These are phyloP conservation scores for Chaetomium fimeti DNA, from an alignment of 495 filamentous ascomycete species.

Conservation along the genomic window DNA sequence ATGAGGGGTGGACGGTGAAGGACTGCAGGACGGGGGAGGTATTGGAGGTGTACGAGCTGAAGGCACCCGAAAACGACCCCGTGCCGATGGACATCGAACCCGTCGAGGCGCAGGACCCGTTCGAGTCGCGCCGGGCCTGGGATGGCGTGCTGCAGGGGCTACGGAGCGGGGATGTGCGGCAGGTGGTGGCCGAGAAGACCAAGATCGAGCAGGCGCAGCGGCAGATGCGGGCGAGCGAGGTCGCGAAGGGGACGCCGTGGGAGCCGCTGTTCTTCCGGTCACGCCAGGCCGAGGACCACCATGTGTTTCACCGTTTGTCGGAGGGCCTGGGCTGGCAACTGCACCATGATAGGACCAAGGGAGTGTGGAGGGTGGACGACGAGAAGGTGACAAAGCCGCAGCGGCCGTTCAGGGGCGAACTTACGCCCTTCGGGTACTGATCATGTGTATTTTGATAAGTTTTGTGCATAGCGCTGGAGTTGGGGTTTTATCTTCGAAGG, in stretches of 20 bases:
- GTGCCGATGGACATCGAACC: slow-evolving; percentile 29
- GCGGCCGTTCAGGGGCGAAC: slow-evolving; percentile 31
- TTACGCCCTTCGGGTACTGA: slow-evolving; percentile 35
- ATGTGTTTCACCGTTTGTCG: slow-evolving; percentile 30
- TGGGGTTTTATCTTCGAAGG: neutral
- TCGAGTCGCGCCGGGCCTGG: slow-evolving; percentile 49
- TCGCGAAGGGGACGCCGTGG: slow-evolving; percentile 54
- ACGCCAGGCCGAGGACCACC: slow-evolving; percentile 25
- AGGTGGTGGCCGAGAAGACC: slow-evolving; percentile 38
- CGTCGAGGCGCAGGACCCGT: slow-evolving; percentile 42
- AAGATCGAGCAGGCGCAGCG: slow-evolving; percentile 46
- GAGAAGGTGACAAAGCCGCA: slow-evolving; percentile 19
- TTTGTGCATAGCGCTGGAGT: slow-evolving; percentile 17
- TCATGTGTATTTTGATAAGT: neutral
- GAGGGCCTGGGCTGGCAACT: slow-evolving; percentile 27
- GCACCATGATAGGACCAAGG: slow-evolving; percentile 36
- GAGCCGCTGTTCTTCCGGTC: slow-evolving; percentile 55
- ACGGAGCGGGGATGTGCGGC: slow-evolving; percentile 39
- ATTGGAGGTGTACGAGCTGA: slow-evolving; percentile 35
- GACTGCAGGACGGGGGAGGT: slow-evolving; percentile 36
- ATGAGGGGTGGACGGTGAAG: slow-evolving; percentile 41
- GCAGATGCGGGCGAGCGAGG: slow-evolving; percentile 61
- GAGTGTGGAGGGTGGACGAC: slow-evolving; percentile 36
- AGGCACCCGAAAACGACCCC: slow-evolving; percentile 31
- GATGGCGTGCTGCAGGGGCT: slow-evolving; percentile 36